A percentile compares a stretch with the other conserved stretches of the same genome.
phyloP scores from a whole-genome alignment of 768 basidiomycete species.

The Boletellus emodensis region DNA sequence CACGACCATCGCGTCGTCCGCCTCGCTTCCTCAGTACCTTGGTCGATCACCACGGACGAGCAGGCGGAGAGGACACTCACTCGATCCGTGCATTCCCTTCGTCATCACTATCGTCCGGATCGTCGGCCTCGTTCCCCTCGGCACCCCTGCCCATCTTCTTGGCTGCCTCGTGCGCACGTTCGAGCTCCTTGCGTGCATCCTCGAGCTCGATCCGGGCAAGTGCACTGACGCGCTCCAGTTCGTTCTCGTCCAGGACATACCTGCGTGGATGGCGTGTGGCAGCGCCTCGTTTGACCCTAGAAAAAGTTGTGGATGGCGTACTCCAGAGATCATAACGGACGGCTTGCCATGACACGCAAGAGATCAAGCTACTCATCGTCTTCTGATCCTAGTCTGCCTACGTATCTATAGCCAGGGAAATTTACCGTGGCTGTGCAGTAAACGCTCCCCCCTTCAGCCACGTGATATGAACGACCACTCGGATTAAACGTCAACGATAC shows the following conservation, averaged over 20 bases:
- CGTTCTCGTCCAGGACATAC: slow-evolving; percentile 87
- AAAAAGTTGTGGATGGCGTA: not conserved
- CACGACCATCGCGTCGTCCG: slow-evolving; percentile 61
- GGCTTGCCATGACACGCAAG: slow-evolving; percentile 56
- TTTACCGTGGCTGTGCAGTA: too few species aligned
- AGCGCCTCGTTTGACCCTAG: slow-evolving; percentile 77
- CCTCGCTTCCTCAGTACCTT: slow-evolving; percentile 36
- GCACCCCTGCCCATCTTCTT: slow-evolving; percentile 64
- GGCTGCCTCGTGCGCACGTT: slow-evolving; percentile 75
- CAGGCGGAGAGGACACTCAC: slow-evolving; percentile 49
- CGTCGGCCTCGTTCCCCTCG: slow-evolving; percentile 64
- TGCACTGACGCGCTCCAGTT: slow-evolving; percentile 84
- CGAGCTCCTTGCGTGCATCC: slow-evolving; percentile 81
- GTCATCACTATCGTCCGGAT: slow-evolving; percentile 45
- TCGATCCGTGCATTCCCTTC: slow-evolving; percentile 69
- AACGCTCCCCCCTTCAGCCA: too few species aligned
- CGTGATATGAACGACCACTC: slow-evolving; percentile 8
- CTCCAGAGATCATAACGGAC: not conserved
- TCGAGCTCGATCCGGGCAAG: slow-evolving; percentile 86
- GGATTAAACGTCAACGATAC: slow-evolving; percentile 16
- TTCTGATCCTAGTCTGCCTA: not conserved
- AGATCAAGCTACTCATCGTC: slow-evolving; percentile 59
- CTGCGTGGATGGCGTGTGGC: slow-evolving; percentile 72
- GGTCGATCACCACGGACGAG: slow-evolving; percentile 10
- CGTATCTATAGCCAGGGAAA: too few species aligned